Evolutionary conservation across 305 asterid species (phyloP).

Genomic region (Petunia hybrid): DNA sequence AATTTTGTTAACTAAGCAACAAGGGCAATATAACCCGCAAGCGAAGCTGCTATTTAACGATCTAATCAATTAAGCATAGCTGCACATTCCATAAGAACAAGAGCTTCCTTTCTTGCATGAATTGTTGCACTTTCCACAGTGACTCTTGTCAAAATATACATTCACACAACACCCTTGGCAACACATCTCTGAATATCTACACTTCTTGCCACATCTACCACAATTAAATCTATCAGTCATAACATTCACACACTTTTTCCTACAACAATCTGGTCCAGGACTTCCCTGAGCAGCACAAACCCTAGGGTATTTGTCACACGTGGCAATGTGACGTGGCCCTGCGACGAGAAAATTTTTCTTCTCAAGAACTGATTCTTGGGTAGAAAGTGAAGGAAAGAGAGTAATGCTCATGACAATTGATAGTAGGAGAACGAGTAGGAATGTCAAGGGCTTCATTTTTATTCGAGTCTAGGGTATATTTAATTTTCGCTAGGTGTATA

Average conservation of each 20-base stretch:
- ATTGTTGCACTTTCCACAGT: constrained; percentile 45
- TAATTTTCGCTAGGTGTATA: background rate
- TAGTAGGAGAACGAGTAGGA: background rate
- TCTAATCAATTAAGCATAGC: constrained; percentile 31
- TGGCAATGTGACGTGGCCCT: constrained; percentile 17
- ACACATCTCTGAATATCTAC: constrained; percentile 39
- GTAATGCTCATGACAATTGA: background rate
- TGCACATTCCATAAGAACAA: constrained; percentile 45
- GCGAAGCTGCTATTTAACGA: background rate
- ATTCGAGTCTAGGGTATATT: background rate
- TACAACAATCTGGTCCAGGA: constrained; percentile 45
- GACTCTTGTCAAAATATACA: constrained; percentile 38
- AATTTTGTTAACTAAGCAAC: background rate
- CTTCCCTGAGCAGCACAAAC: constrained; percentile 42
- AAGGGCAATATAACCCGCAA: background rate
- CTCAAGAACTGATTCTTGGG: constrained; percentile 25
- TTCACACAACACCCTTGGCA: constrained; percentile 42
- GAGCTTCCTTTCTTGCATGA: constrained; percentile 38
- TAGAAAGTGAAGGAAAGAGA: background rate
- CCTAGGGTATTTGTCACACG: constrained; percentile 43
- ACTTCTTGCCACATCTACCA: constrained; percentile 32
- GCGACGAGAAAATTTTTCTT: background rate
- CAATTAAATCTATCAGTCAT: constrained; percentile 43
- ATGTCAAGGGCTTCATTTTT: background rate
- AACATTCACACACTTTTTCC: constrained; percentile 46